These are phyloP conservation scores for Phaffia australis DNA, from an alignment of 768 basidiomycete genomes.

Conservation along the genomic window DNA sequence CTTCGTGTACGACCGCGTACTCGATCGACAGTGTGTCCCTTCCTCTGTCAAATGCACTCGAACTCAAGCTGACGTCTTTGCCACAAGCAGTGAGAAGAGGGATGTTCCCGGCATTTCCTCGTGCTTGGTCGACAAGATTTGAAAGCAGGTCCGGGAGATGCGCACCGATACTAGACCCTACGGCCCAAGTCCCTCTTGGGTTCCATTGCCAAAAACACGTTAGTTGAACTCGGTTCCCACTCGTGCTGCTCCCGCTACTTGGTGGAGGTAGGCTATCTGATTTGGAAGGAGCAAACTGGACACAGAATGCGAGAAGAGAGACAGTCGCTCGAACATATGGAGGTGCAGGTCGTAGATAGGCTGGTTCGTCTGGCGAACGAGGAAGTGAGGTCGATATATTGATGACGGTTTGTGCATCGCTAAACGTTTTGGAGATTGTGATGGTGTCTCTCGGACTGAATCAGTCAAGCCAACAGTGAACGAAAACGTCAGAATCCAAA, in stretches of 20 bases:
- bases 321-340: conserved; percentile 86
- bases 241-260: conserved; percentile 24
- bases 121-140: conserved; percentile 68
- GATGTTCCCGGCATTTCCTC: conserved; percentile 60
- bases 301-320: conserved; percentile 81
- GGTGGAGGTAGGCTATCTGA: not conserved
- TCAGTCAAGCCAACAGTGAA: conserved; percentile 63
- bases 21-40: conserved; percentile 71
- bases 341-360: conserved; percentile 79
- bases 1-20: conserved; percentile 64
- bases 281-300: conserved; percentile 52
- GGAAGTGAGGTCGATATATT: conserved; percentile 90
- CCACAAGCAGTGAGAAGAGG: conserved; percentile 69
- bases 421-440: conserved; percentile 76
- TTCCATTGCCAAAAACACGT: conserved; percentile 96
- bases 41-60: conserved; percentile 65
- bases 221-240: conserved; percentile 47
- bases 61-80: conserved; percentile 67
- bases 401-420: conserved; percentile 69
- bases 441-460: conserved; percentile 87
- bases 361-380: conserved; percentile 77
- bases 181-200: conserved; percentile 72
- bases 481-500: not conserved
- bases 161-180: conserved; percentile 59
- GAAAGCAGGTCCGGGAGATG: conserved; percentile 77